These are phyloP conservation scores for Cyclospora cayetanensis DNA, from an alignment of 169 alveolate genomes.

Conservation along the genomic window DNA sequence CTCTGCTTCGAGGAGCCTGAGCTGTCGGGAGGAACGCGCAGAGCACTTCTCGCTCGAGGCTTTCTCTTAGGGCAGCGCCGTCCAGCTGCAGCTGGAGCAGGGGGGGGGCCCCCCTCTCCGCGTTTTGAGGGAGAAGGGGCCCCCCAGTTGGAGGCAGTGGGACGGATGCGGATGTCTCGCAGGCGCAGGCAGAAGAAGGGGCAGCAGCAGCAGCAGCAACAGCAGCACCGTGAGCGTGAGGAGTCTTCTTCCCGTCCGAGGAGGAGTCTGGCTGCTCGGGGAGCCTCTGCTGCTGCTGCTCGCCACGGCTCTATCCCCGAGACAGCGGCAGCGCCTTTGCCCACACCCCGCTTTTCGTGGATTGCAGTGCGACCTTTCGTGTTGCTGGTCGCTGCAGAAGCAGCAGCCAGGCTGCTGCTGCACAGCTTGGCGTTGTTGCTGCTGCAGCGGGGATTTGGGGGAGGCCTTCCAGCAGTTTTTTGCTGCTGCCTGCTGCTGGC, in stretches of 20 bases:
- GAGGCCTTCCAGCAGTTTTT: neutral
- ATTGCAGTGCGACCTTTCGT: neutral
- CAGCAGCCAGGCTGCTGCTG: constrained; percentile 32
- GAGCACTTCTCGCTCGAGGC: neutral
- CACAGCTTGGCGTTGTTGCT: neutral
- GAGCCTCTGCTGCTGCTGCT: neutral
- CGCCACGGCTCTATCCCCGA: too few relatives aligned
- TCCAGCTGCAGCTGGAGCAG: constrained; percentile 14
- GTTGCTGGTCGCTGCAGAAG: neutral
- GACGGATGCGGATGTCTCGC: neutral
- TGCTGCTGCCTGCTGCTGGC: constrained; percentile 12
- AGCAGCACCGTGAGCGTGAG: neutral
- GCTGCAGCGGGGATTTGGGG: constrained; percentile 7
- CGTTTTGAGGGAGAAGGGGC: too few relatives aligned
- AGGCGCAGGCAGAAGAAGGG: neutral
- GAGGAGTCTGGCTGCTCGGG: neutral
- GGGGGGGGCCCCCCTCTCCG: neutral
- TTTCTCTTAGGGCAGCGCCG: neutral
- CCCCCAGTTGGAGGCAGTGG: neutral
- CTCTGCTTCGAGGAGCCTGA: constrained; percentile 12
- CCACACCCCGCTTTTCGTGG: neutral
- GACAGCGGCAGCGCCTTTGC: neutral
- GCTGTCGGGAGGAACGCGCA: neutral
- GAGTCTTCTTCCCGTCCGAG: neutral
- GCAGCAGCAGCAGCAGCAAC: constrained; percentile 29